Evolutionary conservation across 169 alveolate species (phyloP), one percentile per base, ranked within the genome.

Genomic region (Plasmodium yoelii): DNA sequence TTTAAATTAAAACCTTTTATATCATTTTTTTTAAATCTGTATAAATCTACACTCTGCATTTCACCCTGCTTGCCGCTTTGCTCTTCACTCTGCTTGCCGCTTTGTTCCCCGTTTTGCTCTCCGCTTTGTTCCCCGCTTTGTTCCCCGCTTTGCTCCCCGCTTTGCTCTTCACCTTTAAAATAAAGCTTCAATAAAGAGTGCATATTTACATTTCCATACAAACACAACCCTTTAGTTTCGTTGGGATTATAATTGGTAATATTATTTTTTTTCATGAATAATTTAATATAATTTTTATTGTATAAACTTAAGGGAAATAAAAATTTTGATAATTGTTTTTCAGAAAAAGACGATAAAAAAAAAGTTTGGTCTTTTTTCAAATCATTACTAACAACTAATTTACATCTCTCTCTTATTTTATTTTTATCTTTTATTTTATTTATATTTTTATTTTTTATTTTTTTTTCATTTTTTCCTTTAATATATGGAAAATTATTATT

Each of bases 291-390:
- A 2, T 51, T 68, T 61, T 82, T 82, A n/a, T 26, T 44, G 18
- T 56, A 44, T 10, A 82, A 10, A 19, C 84, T 34, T 39, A 82
- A 26, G 1, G 90, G 90, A 28, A 82, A 82, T 19, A 82, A n/a
- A 42, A 82, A 82, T 34, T 51, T 82, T 5, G 90, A 82, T 26
- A 82, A 12, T 24, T 82, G 86, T 15, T 56, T 68, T 12, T 82
- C 73, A 1, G 80, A 34, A 15, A 82, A 67, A 34, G 90, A 82
- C 1, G 90, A 82, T 24, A 82, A 42, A 42, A 82, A 82, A 44
- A 82, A 82, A 0, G 90, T 82, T 44, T 82, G 90, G 24, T 82
- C 90, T 56, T 82, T 82, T 70, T 44, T 82, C 26, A 22, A 47
- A 67, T 82, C 90, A 15, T 10, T 65, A 0, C 86, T 57, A 26